Evolutionary conservation across 2,329 filamentous ascomycete species (phyloP), one percentile per base, ranked within the genome.

Genomic region (Talaromyces atroroseus): DNA sequence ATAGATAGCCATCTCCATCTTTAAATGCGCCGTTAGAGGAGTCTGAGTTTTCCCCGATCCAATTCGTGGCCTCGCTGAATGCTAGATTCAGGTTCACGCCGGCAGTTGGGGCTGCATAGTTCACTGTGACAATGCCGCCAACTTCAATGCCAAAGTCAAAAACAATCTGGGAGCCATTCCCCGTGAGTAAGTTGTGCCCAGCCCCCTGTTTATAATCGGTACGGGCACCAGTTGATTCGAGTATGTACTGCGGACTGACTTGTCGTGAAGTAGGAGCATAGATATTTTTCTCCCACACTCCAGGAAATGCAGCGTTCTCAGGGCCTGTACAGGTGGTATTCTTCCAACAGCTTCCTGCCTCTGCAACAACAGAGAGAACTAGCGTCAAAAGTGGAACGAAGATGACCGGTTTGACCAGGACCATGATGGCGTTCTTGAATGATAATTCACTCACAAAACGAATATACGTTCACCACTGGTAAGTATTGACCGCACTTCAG

Each of bases 71-170:
- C 60, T 80, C 78, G 3, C 75, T 72, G 58, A 80, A 80, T 16
- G 78, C 76, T 7, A 80, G 62, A 0, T 77, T 77, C 5, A 80
- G 59, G 1, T 69, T 64, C 26, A 29, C 29, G 3, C 72, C 74
- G 3, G 58, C 65, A 16, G 65, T 64, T 64, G 71, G 72, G 4
- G 75, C 68, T 2, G 69, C 71, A 62, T 82, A 85, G 10, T 74
- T 66, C n/a, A 85, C 61, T 3, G 75, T 77, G 5, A 80, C 68
- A 55, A 83, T 77, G 5, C 82, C 82, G 38, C 81, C 82, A 5
- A 84, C 80, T 63, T 84, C 80, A 23, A 76, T 71, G 3, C 81
- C 81, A 63, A 85, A 85, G 65, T 85, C 82, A 56, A 82, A 81
- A 1, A 83, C 77, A 1, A 82, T 65, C n/a, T 74, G 71, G 2